Percentiles rank a stretch among this genome's conserved stretches.
Evolutionary conservation across 768 basidiomycete genomes (phyloP).

Genomic region (Leccinum incarnatum): DNA sequence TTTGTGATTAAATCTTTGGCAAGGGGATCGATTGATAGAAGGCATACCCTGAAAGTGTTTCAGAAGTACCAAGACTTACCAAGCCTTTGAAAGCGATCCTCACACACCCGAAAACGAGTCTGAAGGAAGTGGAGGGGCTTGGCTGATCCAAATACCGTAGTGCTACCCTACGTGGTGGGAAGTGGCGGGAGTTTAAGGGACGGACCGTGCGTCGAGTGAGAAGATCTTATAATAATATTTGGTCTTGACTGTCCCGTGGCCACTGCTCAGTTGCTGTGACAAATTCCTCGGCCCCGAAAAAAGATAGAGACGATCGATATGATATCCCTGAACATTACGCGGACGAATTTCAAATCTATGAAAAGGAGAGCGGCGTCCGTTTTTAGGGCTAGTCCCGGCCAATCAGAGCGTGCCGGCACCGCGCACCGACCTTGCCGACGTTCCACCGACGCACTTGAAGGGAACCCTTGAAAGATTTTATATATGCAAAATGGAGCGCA

Average conservation of each 20-base stretch:
- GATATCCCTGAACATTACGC: not conserved
- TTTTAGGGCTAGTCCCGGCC: not conserved
- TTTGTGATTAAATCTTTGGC: not conserved
- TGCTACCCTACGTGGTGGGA: not conserved
- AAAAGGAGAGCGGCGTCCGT: too few species aligned
- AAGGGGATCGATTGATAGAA: not conserved
- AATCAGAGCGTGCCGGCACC: not conserved
- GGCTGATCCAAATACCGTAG: not conserved
- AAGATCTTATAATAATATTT: not conserved
- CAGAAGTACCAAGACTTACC: not conserved
- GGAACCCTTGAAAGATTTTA: too few species aligned
- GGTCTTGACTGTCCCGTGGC: not conserved
- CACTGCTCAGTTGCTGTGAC: too few species aligned
- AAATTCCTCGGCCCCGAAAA: too few species aligned
- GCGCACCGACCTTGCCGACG: not conserved
- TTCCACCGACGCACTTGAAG: not conserved
- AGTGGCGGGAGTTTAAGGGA: not conserved
- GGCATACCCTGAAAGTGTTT: conserved; percentile 1
- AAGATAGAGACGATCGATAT: not conserved
- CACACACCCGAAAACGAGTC: not conserved
- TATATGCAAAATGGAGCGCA: too few species aligned
- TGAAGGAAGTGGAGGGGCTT: not conserved
- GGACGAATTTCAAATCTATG: not conserved
- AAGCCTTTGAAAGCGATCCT: not conserved
- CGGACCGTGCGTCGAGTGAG: not conserved